Evolutionary conservation across 345 rosid genomes (phyloP).

Genomic region (Excoecaria cochinchinensis): DNA sequence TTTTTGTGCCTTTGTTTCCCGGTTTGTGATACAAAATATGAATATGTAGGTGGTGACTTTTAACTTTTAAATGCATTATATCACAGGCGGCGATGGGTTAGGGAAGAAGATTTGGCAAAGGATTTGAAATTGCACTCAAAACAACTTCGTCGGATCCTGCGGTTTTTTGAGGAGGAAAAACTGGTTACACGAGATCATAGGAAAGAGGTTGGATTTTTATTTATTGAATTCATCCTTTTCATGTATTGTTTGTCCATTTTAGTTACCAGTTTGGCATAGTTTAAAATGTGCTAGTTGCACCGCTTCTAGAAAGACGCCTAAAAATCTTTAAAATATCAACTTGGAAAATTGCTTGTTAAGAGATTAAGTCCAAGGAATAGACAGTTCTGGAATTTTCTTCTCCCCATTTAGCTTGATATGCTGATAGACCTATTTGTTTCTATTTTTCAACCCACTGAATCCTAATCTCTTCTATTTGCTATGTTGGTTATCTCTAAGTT

Average conservation of each 20-base stretch:
- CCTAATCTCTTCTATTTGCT: background rate
- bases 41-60: background rate
- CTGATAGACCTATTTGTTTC: background rate
- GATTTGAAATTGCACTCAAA: constrained; percentile 75
- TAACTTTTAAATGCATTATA: background rate
- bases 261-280: background rate
- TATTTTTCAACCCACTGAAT: background rate
- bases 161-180: constrained; percentile 77
- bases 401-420: too few species aligned
- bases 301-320: background rate
- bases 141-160: constrained; percentile 71
- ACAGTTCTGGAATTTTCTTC: background rate
- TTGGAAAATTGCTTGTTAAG: too few species aligned
- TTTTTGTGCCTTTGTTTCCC: background rate
- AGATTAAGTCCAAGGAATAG: background rate
- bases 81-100: constrained; percentile 81
- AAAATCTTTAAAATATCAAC: background rate
- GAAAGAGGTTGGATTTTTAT: constrained; percentile 58
- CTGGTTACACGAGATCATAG: constrained; percentile 71
- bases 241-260: background rate
- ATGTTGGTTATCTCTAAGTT: background rate
- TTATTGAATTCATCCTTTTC: background rate
- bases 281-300: background rate
- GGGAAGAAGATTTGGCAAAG: constrained; percentile 95
- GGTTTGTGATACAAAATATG: background rate